Evolutionary conservation across 805 yeast genomes (phyloP).

Genomic region (Komagataella populi): DNA sequence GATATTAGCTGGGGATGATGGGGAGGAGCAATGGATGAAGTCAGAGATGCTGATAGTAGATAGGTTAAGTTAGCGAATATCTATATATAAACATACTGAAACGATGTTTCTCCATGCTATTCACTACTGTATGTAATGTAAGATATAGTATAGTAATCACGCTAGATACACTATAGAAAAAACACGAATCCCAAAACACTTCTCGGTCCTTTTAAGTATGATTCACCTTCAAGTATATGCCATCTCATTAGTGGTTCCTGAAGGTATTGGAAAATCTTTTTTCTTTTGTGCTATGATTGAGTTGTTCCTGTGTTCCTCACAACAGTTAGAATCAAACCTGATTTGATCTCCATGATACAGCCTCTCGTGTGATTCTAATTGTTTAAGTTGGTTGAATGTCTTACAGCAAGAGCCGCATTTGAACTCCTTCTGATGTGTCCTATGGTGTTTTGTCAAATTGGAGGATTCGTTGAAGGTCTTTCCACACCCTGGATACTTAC

Average conservation of each 20-base stretch:
- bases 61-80: not conserved
- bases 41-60: not conserved
- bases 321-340: not conserved
- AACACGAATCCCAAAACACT: too few species aligned
- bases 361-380: not conserved
- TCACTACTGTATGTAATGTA: too few species aligned
- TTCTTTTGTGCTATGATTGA: not conserved
- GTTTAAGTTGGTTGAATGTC: constrained; percentile 1
- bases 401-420: constrained; percentile 2
- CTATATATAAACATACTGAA: not conserved
- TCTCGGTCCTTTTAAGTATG: too few species aligned
- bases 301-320: not conserved
- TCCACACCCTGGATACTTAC: constrained; percentile 71
- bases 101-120: not conserved
- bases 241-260: not conserved
- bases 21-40: not conserved
- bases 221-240: not conserved
- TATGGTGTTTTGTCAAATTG: constrained; percentile 79
- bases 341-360: constrained; percentile 1
- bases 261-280: not conserved
- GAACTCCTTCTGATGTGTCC: constrained; percentile 43
- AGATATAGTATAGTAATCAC: too few species aligned
- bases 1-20: not conserved
- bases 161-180: too few species aligned
- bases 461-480: constrained; percentile 83